These are phyloP conservation scores for Monilinia polystroma DNA, from an alignment of 2,329 filamentous ascomycete genomes.

Conservation along the genomic window DNA sequence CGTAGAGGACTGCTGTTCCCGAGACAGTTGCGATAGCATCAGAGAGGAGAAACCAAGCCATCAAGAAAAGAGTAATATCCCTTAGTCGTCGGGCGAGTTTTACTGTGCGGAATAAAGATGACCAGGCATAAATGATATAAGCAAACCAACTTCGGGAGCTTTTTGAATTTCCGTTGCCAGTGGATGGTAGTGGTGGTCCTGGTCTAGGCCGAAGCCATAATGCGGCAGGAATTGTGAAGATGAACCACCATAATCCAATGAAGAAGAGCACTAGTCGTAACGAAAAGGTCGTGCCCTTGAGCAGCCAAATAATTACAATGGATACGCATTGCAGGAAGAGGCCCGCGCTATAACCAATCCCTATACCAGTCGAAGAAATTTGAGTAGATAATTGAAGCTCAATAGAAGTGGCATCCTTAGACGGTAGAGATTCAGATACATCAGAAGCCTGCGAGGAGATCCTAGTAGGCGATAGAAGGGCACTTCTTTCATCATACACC, in stretches of 20 bases:
- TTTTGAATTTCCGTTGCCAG: conserved; percentile 28
- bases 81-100: conserved; percentile 68
- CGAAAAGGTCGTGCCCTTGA: conserved; percentile 77
- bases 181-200: conserved; percentile 69
- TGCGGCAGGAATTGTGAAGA: conserved; percentile 85
- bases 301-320: conserved; percentile 71
- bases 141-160: conserved; percentile 52
- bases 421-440: conserved; percentile 37
- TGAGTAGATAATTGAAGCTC: conserved; percentile 82
- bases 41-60: conserved; percentile 90
- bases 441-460: conserved; percentile 23
- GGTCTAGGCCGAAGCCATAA: conserved; percentile 86
- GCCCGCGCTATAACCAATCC: conserved; percentile 87
- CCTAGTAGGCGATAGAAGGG: conserved; percentile 43
- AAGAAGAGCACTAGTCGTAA: conserved; percentile 83
- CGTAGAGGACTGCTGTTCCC: conserved; percentile 91
- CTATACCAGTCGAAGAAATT: conserved; percentile 89
- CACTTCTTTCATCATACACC: conserved; percentile 47
- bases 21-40: conserved; percentile 93
- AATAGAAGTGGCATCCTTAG: conserved; percentile 54
- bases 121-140: conserved; percentile 83
- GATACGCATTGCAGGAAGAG: conserved; percentile 79
- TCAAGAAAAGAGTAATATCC: conserved; percentile 75
- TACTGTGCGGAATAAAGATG: conserved; percentile 75
- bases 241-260: conserved; percentile 88